Evolutionary conservation across 1,284 basidiomycete species (phyloP).

Genomic region (Leccinum pseudoinsigne): DNA sequence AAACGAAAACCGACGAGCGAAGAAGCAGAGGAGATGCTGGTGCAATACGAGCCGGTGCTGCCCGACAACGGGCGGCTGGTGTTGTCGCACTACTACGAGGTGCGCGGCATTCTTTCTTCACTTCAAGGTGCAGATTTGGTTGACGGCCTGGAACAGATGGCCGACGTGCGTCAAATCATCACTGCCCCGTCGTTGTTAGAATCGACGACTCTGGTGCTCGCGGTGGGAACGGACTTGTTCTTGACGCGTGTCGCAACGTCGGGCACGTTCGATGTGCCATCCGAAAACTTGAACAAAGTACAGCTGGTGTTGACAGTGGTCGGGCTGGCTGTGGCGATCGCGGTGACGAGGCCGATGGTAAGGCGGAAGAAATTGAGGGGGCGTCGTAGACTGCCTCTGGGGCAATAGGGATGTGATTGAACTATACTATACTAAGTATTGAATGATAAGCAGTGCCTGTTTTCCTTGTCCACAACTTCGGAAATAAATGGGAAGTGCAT

Average conservation of each 20-base stretch:
- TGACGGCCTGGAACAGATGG: conserved; percentile 46
- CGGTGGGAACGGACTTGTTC: conserved; percentile 88
- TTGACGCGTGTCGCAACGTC: conserved; percentile 82
- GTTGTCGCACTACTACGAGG: conserved; percentile 79
- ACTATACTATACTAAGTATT: neutral
- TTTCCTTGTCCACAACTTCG: neutral
- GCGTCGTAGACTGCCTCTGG: neutral
- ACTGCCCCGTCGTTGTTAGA: conserved; percentile 87
- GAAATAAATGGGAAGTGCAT: neutral
- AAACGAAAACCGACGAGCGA: conserved; percentile 72
- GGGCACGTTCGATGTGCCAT: conserved; percentile 92
- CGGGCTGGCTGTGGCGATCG: conserved; percentile 72
- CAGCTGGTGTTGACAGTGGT: conserved; percentile 87
- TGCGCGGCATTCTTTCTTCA: conserved; percentile 33
- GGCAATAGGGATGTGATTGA: conserved; percentile 11
- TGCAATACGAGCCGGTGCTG: conserved; percentile 83
- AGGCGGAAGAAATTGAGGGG: conserved; percentile 61
- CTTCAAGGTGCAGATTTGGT: neutral
- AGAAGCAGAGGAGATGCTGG: conserved; percentile 85
- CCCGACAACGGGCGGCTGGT: conserved; percentile 73
- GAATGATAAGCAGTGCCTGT: neutral
- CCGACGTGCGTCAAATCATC: conserved; percentile 63
- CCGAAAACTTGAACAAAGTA: conserved; percentile 89
- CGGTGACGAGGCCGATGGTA: conserved; percentile 77
- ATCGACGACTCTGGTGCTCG: conserved; percentile 89